Percentiles rank a stretch among this genome's conserved stretches.
These are phyloP conservation scores for Bullera alba DNA, from an alignment of 768 basidiomycete species.

Conservation along the genomic window DNA sequence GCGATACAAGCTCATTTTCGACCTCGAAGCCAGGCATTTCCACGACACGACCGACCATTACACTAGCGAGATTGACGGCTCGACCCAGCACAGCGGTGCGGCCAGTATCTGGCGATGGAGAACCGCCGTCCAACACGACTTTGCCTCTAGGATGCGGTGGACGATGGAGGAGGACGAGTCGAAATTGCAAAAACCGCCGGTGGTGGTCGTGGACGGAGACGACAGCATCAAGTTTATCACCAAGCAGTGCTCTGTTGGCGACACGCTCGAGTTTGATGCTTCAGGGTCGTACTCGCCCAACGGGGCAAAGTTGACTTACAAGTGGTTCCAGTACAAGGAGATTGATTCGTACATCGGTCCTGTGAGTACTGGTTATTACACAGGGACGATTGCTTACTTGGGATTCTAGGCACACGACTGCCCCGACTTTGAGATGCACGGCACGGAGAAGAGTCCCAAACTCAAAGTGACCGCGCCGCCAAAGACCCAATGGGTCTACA, in stretches of 20 bases:
- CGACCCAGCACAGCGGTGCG: not conserved
- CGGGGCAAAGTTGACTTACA: not conserved
- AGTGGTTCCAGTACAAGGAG: constrained; percentile 6
- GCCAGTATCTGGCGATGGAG: constrained; percentile 5
- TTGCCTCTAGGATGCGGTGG: constrained; percentile 3
- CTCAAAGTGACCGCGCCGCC: not conserved
- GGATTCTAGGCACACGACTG: not conserved
- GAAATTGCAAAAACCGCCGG: not conserved
- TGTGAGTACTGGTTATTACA: no score
- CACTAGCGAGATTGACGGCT: not conserved
- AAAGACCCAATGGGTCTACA: not conserved
- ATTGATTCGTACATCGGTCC: not conserved
- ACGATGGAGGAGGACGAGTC: not conserved
- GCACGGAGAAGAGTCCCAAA: not conserved
- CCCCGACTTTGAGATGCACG: not conserved
- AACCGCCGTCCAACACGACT: constrained; percentile 1
- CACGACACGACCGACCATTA: not conserved
- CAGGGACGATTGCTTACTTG: no score
- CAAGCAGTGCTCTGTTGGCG: not conserved
- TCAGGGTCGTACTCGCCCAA: not conserved
- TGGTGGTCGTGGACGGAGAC: not conserved
- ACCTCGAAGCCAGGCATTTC: constrained; percentile 1
- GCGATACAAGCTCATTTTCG: constrained; percentile 1
- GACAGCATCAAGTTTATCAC: not conserved
- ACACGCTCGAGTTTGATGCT: not conserved